Evolutionary conservation across 2,329 filamentous ascomycete species (phyloP).

Genomic region (Penicillium sp.): DNA sequence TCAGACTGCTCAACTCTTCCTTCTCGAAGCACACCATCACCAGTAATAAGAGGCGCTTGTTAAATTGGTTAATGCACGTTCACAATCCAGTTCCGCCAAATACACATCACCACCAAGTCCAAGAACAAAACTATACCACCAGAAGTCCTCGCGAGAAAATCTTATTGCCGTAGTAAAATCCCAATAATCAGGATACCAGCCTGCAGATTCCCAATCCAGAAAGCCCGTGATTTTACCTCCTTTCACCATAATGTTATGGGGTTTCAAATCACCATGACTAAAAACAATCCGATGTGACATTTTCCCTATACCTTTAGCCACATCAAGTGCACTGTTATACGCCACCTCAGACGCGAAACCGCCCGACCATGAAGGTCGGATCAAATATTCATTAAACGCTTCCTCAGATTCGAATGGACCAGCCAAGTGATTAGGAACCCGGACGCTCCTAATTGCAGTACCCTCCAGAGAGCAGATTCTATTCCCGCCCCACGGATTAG

Average conservation of each 20-base stretch:
- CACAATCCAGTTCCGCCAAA: slow-evolving; percentile 16
- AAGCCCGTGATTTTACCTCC: slow-evolving; percentile 17
- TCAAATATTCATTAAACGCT: slow-evolving; percentile 29
- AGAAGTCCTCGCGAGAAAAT: slow-evolving; percentile 12
- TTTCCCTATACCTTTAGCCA: slow-evolving; percentile 17
- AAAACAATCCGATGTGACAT: slow-evolving; percentile 24
- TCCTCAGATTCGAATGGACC: slow-evolving; percentile 28
- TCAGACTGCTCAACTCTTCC: slow-evolving; percentile 10
- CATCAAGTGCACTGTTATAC: slow-evolving; percentile 21
- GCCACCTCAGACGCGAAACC: slow-evolving; percentile 20
- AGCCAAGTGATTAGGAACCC: slow-evolving; percentile 23
- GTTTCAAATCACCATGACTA: slow-evolving; percentile 21
- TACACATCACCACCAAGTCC: slow-evolving; percentile 14
- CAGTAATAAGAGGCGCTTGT: slow-evolving; percentile 17
- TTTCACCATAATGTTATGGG: slow-evolving; percentile 15
- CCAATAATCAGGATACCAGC: slow-evolving; percentile 24
- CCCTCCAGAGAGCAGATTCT: slow-evolving; percentile 30
- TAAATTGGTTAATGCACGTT: slow-evolving; percentile 15
- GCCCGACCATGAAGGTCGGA: slow-evolving; percentile 21
- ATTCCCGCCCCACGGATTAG: slow-evolving; percentile 22
- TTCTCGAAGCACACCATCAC: neutral
- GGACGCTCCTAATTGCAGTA: slow-evolving; percentile 27
- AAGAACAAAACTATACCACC: slow-evolving; percentile 21
- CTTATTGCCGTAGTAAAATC: slow-evolving; percentile 14
- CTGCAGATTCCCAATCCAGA: slow-evolving; percentile 27